Evolutionary conservation across 495 filamentous ascomycete genomes (phyloP), one percentile per base, ranked within the genome.

Genomic region (Penicillium bialowiezense): DNA sequence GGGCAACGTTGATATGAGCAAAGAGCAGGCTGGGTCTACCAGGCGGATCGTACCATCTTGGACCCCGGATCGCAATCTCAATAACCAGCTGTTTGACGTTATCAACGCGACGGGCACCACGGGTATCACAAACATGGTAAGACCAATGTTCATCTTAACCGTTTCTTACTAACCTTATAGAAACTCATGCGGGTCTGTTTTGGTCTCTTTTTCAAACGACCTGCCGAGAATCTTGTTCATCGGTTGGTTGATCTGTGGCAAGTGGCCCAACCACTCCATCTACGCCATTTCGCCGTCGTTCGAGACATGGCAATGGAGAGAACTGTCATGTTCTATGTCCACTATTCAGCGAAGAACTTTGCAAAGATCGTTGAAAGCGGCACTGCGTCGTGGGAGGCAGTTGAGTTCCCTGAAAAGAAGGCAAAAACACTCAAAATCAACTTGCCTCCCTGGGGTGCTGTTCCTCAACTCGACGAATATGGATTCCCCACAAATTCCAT

Each of bases 221-320:
- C 83, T 3, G 52, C 83, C 24, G 86, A 89, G 54, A 70, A 74
- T 38, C 60, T 73, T 17, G 49, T 87, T 24, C 63, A 60, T 50
- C 75, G 82, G 23, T 56, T 88, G 20, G 77, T 77, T 1, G 78
- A 85, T 53, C 68, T 74, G 48, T 86, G 82, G 73, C 73, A 80
- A 36, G 43, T 78, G 23, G 81, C 81, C 2, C 85, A 89, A 49
- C 85, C 86, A 14, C 64, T 72, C 14, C 74, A 85, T 56, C 70
- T 88, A 35, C 77, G 77, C 20, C 81, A 86, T 56, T 62, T 85
- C n/a, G 74, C 79, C 19, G 71, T 88, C 15, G 71, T 89, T 33
- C 68, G 81, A 50, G 85, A 89, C 52, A 81, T 76, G 14, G 69
- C 67, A 9, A 69, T 85, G 15, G 68, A 65, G 10, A 68, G 68